These are phyloP conservation scores for Cyclostephanos invisitatus DNA, from an alignment of 108 stramenopile species.

Conservation along the genomic window DNA sequence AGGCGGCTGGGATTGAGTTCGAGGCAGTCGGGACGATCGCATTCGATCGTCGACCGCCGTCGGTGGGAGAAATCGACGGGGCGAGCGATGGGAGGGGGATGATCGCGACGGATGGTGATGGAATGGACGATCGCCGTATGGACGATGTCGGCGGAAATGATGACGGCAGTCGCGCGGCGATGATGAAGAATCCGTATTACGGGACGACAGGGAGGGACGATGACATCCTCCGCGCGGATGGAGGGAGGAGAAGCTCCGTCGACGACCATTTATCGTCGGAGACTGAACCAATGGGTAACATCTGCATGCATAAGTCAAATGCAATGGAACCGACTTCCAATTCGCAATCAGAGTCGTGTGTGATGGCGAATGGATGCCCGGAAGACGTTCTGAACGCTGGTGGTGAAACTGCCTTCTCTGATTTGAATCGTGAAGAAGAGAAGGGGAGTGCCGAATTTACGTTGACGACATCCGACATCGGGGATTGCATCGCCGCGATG, in stretches of 20 bases:
- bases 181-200: too few relatives aligned
- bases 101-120: neutral
- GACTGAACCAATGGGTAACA: neutral
- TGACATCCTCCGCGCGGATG: neutral
- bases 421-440: neutral
- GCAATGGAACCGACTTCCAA: neutral
- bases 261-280: neutral
- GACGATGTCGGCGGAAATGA: neutral
- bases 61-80: too few relatives aligned
- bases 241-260: neutral
- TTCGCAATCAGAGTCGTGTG: neutral
- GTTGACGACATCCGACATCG: conserved; percentile 29
- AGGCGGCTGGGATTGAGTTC: too few relatives aligned
- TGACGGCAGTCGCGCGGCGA: too few relatives aligned
- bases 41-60: too few relatives aligned
- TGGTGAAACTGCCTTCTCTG: neutral
- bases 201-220: too few relatives aligned
- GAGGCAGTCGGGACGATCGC: too few relatives aligned
- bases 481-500: conserved; percentile 25
- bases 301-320: neutral
- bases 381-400: neutral
- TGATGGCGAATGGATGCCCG: neutral
- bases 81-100: too few relatives aligned
- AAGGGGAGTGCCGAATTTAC: conserved; percentile 2
- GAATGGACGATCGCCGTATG: neutral